A percentile compares a stretch with the other conserved stretches of the same genome.
phyloP scores from a whole-genome alignment of 495 filamentous ascomycete species.

The Podospora appendiculata region DNA sequence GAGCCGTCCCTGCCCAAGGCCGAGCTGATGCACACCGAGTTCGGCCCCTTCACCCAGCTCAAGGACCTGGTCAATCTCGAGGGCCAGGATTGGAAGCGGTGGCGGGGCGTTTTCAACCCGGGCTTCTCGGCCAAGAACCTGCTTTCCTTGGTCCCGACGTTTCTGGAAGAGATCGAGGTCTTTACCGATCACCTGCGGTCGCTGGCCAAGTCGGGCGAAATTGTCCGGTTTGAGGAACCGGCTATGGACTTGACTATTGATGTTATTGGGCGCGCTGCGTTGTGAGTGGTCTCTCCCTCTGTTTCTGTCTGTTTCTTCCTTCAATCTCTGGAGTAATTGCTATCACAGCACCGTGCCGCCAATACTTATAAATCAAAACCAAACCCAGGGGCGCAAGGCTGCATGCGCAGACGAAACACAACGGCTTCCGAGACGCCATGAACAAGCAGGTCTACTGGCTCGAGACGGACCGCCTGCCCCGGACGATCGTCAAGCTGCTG shows the following conservation, averaged over 20 bases:
- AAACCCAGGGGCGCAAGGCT: background rate
- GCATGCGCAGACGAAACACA: slow-evolving; percentile 6
- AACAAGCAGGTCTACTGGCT: slow-evolving; percentile 11
- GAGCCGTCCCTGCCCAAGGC: slow-evolving; percentile 27
- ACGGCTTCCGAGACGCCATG: slow-evolving; percentile 12
- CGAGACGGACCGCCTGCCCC: background rate
- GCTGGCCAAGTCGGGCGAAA: slow-evolving; percentile 19
- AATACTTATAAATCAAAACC: background rate
- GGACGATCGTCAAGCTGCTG: background rate
- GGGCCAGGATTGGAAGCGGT: slow-evolving; percentile 33
- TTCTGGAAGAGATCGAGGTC: slow-evolving; percentile 31
- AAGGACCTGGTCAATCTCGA: slow-evolving; percentile 28
- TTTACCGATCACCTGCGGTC: slow-evolving; percentile 25
- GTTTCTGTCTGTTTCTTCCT: background rate
- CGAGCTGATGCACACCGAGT: slow-evolving; percentile 14
- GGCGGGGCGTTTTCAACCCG: slow-evolving; percentile 36
- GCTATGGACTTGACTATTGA: slow-evolving; percentile 33
- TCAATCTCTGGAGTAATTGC: no score
- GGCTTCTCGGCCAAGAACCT: slow-evolving; percentile 37
- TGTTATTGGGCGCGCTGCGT: slow-evolving; percentile 32
- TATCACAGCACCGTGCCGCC: no score
- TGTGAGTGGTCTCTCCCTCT: slow-evolving; percentile 19
- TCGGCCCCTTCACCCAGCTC: slow-evolving; percentile 25
- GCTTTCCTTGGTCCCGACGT: slow-evolving; percentile 27
- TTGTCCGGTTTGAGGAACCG: slow-evolving; percentile 26